These are phyloP conservation scores for Plectosphaerella plurivora DNA, from an alignment of 2,329 filamentous ascomycete genomes.

Conservation along the genomic window DNA sequence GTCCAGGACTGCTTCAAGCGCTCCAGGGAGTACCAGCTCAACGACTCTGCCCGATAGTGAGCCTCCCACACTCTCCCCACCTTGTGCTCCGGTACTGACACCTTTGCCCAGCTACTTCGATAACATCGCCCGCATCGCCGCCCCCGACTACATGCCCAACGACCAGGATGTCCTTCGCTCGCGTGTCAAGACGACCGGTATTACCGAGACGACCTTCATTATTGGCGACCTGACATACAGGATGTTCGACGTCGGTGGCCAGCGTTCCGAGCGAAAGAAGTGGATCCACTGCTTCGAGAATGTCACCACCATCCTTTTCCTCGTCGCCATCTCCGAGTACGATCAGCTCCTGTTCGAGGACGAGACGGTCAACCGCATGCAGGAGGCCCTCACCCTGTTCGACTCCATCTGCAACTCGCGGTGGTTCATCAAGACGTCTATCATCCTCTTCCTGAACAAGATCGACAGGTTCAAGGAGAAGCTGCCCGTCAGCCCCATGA, in stretches of 20 bases:
- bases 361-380: slow-evolving; percentile 94
- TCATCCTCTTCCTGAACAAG: slow-evolving; percentile 88
- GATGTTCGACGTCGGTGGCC: slow-evolving; percentile 97
- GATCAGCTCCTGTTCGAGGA: slow-evolving; percentile 95
- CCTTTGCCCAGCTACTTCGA: slow-evolving; percentile 79
- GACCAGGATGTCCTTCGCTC: slow-evolving; percentile 93
- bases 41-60: slow-evolving; percentile 94
- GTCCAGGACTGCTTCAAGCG: slow-evolving; percentile 95
- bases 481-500: slow-evolving; percentile 76
- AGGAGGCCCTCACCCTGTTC: slow-evolving; percentile 81
- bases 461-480: slow-evolving; percentile 88
- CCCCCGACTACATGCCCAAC: slow-evolving; percentile 89
- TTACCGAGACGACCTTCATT: slow-evolving; percentile 94
- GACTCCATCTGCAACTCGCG: slow-evolving; percentile 85
- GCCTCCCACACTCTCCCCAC: slow-evolving; percentile 28
- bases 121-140: slow-evolving; percentile 84
- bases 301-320: slow-evolving; percentile 92
- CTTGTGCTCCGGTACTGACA: slow-evolving; percentile 23
- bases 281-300: slow-evolving; percentile 99
- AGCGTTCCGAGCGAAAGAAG: slow-evolving; percentile 96
- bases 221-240: slow-evolving; percentile 92
- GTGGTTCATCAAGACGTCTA: slow-evolving; percentile 88
- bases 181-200: slow-evolving; percentile 96
- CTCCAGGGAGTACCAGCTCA: slow-evolving; percentile 92
- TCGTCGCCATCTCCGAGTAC: slow-evolving; percentile 96